A percentile compares a stretch with the other conserved stretches of the same genome.
Evolutionary conservation across 495 filamentous ascomycete genomes (phyloP).

Genomic region (Pseudoneurospora amorphoporcata): DNA sequence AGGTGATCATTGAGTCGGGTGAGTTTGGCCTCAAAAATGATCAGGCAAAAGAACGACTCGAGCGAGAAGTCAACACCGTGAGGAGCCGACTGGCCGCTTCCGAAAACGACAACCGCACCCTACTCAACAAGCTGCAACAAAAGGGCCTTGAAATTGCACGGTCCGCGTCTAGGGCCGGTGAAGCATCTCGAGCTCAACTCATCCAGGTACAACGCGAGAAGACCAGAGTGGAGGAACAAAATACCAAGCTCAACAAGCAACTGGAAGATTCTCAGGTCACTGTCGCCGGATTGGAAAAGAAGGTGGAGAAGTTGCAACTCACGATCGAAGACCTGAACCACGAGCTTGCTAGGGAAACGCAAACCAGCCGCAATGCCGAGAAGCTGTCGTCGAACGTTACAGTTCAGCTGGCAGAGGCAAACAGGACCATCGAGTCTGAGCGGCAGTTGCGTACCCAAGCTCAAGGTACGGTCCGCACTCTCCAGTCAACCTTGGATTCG

Average conservation of each 20-base stretch:
- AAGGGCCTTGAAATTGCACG: conserved; percentile 95
- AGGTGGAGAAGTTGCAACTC: conserved; percentile 87
- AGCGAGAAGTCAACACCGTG: conserved; percentile 84
- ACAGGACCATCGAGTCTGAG: conserved; percentile 84
- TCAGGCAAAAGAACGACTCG: conserved; percentile 84
- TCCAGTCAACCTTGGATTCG: conserved; percentile 66
- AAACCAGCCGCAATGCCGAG: conserved; percentile 83
- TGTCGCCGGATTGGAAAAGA: conserved; percentile 82
- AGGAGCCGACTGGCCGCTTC: conserved; percentile 86
- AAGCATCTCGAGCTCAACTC: conserved; percentile 73
- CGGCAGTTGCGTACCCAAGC: conserved; percentile 76
- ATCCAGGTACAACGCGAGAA: conserved; percentile 75
- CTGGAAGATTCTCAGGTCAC: conserved; percentile 80
- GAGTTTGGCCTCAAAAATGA: conserved; percentile 79
- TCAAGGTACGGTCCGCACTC: conserved; percentile 71
- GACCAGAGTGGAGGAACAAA: conserved; percentile 71
- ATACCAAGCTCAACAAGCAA: conserved; percentile 69
- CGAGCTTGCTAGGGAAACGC: conserved; percentile 82
- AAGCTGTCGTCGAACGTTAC: conserved; percentile 75
- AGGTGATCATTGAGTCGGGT: conserved; percentile 79
- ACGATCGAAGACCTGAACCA: conserved; percentile 90
- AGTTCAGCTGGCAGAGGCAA: conserved; percentile 78
- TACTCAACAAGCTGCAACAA: conserved; percentile 93
- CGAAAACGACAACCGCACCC: conserved; percentile 91
- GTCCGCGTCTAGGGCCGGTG: conserved; percentile 75